These are phyloP conservation scores for Sedum album DNA, from an alignment of 164 flowering plant species.

Conservation along the genomic window DNA sequence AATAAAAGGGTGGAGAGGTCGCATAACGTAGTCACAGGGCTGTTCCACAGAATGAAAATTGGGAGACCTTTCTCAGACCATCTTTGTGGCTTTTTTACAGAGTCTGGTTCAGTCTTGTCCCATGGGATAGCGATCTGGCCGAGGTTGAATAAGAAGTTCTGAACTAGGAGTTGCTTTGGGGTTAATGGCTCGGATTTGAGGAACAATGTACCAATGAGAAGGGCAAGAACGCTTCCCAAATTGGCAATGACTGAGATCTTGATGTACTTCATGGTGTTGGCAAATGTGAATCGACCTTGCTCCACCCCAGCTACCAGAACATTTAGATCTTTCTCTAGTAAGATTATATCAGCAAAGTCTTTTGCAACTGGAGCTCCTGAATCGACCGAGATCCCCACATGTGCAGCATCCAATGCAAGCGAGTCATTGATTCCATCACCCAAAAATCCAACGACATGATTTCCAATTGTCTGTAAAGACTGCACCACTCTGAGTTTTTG, in stretches of 20 bases:
- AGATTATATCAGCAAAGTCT: slow-evolving; percentile 63
- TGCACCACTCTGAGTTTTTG: slow-evolving; percentile 70
- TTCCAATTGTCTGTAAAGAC: slow-evolving; percentile 48
- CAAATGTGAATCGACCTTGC: slow-evolving; percentile 51
- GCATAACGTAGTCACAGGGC: slow-evolving; percentile 50
- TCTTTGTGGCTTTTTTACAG: slow-evolving; percentile 38
- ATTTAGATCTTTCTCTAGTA: slow-evolving; percentile 71
- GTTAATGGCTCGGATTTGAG: slow-evolving; percentile 54
- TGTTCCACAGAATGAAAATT: slow-evolving; percentile 63
- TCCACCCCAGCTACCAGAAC: slow-evolving; percentile 67
- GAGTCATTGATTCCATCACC: slow-evolving; percentile 79
- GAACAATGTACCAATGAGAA: slow-evolving; percentile 38
- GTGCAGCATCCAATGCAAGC: slow-evolving; percentile 63
- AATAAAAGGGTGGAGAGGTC: slow-evolving; percentile 42
- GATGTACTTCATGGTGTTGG: slow-evolving; percentile 75
- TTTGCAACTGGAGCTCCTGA: slow-evolving; percentile 69
- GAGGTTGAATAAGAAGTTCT: slow-evolving; percentile 51
- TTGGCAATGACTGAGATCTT: slow-evolving; percentile 57
- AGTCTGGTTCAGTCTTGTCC: slow-evolving; percentile 72
- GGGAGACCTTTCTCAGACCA: slow-evolving; percentile 51
- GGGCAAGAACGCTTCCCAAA: slow-evolving; percentile 50
- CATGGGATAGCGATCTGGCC: slow-evolving; percentile 74
- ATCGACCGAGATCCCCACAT: slow-evolving; percentile 70
- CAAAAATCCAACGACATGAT: slow-evolving; percentile 63
- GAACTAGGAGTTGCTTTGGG: slow-evolving; percentile 59